Base-by-base conservation (phyloP, 2,329 filamentous ascomycete genomes). In the Fusarium nisikadoi region DNA sequence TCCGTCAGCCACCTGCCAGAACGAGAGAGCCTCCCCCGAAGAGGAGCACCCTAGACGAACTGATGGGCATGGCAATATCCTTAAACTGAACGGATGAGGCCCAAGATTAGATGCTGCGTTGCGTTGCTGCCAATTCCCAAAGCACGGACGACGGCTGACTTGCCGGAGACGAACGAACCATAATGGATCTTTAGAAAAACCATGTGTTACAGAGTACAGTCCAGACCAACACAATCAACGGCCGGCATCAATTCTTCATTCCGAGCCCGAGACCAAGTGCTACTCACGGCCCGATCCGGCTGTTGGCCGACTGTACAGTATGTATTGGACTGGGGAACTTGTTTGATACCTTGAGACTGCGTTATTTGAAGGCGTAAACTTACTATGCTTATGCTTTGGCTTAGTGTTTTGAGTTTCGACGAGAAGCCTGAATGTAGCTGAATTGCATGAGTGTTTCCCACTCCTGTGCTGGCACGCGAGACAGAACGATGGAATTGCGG, bases 401-500 rank as follows among this genome's bases (percentile, higher is more conserved):
- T 42, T 27, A n/a, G 23, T 27, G 35, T n/a, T 20, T 39, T 33
- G 31, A 14, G 19, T 49, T 35, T 46, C 53, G n/a, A 33, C 47
- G n/a, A 58, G 25, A 25, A 31, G n/a, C 23, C 35, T 33, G 27
- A 36, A 39, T 43, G 23, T 36, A 38, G 35, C n/a, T 19, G 35
- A 54, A 60, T 53, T 42, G 43, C 38, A 39, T 38, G 43, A 60
- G 43, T 20, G 29, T 42, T 25, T 38, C n/a, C 39, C 46, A 46
- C 17, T 41, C 43, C 50, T 20, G n/a, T 46, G 39, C 33, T 31
- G 61, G 65, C 41, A 52, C n/a, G 36, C 31, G 57, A 38, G 35
- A 38, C 45, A 56, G 23, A 45, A 42, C 47, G 27, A 70, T 66
- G 71, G 71, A 57, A 72, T 36, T 42, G 55, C 71, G 63, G 68